These are phyloP conservation scores for Chaetomiaceae sp. DNA, from an alignment of 2,329 filamentous ascomycete species.

Conservation along the genomic window DNA sequence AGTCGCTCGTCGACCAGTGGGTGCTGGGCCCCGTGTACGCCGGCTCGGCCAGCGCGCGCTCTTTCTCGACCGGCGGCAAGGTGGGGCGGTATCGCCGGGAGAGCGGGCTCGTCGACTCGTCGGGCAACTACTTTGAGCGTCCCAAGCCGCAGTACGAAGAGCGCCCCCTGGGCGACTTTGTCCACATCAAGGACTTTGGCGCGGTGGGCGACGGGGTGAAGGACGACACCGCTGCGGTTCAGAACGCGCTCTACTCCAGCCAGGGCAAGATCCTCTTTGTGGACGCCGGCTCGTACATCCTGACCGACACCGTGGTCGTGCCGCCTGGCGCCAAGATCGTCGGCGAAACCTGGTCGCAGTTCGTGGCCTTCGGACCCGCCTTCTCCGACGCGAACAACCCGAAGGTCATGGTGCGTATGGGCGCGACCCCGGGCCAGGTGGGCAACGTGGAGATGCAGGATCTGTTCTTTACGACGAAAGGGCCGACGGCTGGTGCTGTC, in stretches of 20 bases:
- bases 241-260: constrained; percentile 52
- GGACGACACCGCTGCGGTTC: constrained; percentile 87
- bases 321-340: constrained; percentile 60
- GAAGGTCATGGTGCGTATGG: constrained; percentile 59
- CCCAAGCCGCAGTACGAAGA: constrained; percentile 52
- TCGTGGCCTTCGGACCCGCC: constrained; percentile 52
- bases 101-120: constrained; percentile 2
- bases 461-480: constrained; percentile 47
- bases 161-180: constrained; percentile 10
- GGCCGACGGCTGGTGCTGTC: constrained; percentile 59
- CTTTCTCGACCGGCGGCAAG: constrained; percentile 14
- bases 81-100: constrained; percentile 7
- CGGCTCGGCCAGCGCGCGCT: not conserved
- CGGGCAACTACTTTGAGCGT: constrained; percentile 27
- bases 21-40: constrained; percentile 20
- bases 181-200: constrained; percentile 52
- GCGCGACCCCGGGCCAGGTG: constrained; percentile 47
- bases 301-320: constrained; percentile 47
- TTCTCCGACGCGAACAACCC: constrained; percentile 56
- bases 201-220: constrained; percentile 62
- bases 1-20: constrained; percentile 15
- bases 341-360: constrained; percentile 65
- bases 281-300: constrained; percentile 29
- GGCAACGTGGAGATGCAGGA: constrained; percentile 66
- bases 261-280: constrained; percentile 40